Percentiles rank a stretch among this genome's conserved stretches.
phyloP scores from a whole-genome alignment of 78 protist species.

The Dictyostelium firmibasis region DNA sequence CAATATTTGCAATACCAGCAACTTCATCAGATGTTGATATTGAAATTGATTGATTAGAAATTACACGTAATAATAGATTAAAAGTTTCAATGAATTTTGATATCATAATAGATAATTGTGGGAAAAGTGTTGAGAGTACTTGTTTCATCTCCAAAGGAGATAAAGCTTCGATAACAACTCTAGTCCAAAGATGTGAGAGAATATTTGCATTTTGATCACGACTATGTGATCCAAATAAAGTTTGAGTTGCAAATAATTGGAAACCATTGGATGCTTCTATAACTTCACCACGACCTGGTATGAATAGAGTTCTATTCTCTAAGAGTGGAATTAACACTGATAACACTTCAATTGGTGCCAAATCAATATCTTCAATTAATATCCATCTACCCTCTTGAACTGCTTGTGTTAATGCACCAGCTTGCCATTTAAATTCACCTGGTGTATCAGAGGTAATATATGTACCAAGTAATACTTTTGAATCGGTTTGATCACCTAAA shows the following conservation, averaged over 20 bases:
- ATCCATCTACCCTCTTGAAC: conserved; percentile 94
- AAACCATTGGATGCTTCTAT: conserved; percentile 91
- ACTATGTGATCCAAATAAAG: conserved; percentile 57
- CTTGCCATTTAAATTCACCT: conserved; percentile 97
- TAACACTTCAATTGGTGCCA: conserved; percentile 93
- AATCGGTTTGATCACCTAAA: conserved; percentile 95
- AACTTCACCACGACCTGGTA: conserved; percentile 89
- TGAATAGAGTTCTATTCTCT: conserved; percentile 81
- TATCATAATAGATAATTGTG: conserved; percentile 55
- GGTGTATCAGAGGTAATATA: conserved; percentile 93
- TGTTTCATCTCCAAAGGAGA: conserved; percentile 44
- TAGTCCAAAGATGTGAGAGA: conserved; percentile 73
- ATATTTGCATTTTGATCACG: conserved; percentile 67
- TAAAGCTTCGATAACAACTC: conserved; percentile 53
- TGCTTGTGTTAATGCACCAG: conserved; percentile 93
- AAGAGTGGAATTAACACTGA: conserved; percentile 91
- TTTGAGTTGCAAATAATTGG: conserved; percentile 94
- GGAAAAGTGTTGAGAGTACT: conserved; percentile 55
- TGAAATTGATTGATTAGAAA: neutral
- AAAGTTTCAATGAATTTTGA: conserved; percentile 79
- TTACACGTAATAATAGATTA: conserved; percentile 15
- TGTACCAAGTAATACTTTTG: conserved; percentile 94
- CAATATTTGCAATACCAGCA: neutral
- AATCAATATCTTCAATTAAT: conserved; percentile 96
- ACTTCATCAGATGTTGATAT: neutral